Evolutionary conservation across 1,139 yeast species (phyloP), one percentile per base, ranked within the genome.

Genomic region (Candida sojae): DNA sequence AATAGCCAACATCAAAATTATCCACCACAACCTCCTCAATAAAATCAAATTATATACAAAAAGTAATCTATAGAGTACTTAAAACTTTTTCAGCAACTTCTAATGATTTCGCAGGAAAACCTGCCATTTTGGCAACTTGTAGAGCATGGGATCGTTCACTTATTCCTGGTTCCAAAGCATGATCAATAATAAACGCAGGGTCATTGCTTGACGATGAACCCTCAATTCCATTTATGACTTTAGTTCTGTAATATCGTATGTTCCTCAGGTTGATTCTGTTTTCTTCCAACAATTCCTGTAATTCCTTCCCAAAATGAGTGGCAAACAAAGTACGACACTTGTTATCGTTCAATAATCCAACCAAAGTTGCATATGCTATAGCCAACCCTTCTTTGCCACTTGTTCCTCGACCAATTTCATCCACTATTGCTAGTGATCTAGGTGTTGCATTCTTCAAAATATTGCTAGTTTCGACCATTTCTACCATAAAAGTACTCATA

Each of bases 341-440:
- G 57, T 86, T 88, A 1, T 64, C 67, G 7, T 70, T 64, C 11
- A 82, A 59, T 45, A 93, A 66, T 58, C 85, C 81, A 35, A 79
- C 64, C 43, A 93, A 68, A 0, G 96, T 80, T 0, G 96, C 95
- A 69, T 78, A 91, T 0, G 99, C 97, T 49, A 93, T 84, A 0
- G 97, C 88, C 7, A 90, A 73, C 1, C 99, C 98, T 67, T 93
- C 99, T 47, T 75, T 74, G 0, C 92, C 87, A 53, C 96, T 88
- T 0, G 99, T 93, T 0, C 99, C 99, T 51, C 99, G 75, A 0
- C 99, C 99, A n/a, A 93, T 85, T 59, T 93, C 99, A 67, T 93
- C 99, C 42, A 93, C 81, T 31, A 93, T 87, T 0, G 97, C 97
- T 53, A 93, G 67, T 0, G 98, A 91, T 39, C 76, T 67, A 0